Evolutionary conservation across 768 basidiomycete genomes (phyloP).

Genomic region (Phaeolepiota aurea): DNA sequence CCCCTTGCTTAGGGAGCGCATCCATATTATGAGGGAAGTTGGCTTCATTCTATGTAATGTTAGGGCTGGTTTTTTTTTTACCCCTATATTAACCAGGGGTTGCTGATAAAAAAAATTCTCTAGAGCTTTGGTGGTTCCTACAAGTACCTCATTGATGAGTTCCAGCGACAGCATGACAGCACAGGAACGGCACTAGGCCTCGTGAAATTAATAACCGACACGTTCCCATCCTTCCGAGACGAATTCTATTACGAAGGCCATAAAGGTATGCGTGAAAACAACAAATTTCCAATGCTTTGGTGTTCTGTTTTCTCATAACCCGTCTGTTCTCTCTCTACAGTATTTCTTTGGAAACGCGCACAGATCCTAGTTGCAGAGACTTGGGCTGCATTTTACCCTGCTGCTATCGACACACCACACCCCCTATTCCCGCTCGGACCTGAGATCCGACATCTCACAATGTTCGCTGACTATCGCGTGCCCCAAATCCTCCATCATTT

Average conservation of each 20-base stretch:
- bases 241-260: constrained; percentile 48
- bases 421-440: constrained; percentile 71
- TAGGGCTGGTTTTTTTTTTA: no score
- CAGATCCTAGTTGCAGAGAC: constrained; percentile 89
- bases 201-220: constrained; percentile 59
- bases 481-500: constrained; percentile 88
- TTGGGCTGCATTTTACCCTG: constrained; percentile 87
- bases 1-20: constrained; percentile 64
- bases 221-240: constrained; percentile 74
- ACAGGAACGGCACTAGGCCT: constrained; percentile 66
- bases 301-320: not conserved
- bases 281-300: no score
- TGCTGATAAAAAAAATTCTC: constrained; percentile 1
- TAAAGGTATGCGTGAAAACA: constrained; percentile 37
- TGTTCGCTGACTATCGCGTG: constrained; percentile 93
- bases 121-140: constrained; percentile 70
- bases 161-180: constrained; percentile 41
- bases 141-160: constrained; percentile 53
- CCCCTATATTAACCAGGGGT: no score
- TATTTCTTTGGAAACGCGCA: constrained; percentile 83
- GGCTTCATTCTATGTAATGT: constrained; percentile 67
- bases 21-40: constrained; percentile 71
- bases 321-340: constrained; percentile 35
- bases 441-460: constrained; percentile 67
- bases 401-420: constrained; percentile 35